Base-by-base conservation (phyloP, 352 stramenopile genomes). In the Pythium catenulatum region DNA sequence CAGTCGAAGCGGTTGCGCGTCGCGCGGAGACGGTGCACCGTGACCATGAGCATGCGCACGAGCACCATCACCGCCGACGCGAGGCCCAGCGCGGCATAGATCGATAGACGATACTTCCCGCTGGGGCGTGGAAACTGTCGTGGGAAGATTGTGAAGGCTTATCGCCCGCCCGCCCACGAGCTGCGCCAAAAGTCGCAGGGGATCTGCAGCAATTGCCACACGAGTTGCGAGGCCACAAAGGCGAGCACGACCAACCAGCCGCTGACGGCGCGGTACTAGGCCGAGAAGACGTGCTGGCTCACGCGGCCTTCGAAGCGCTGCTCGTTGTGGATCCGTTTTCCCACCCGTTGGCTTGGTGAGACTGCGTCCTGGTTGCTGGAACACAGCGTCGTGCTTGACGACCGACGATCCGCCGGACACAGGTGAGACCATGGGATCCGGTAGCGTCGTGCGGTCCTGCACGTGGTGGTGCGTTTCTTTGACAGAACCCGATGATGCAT, bases 1-100 rank as follows among this genome's bases (percentile, higher is more conserved):
- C 93, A 85, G 73, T 99, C 88, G 86, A 99, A 99, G 1, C 99
- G 84, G 56, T 87, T 88, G 41, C 91, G 89, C 19, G 94, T 90
- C 63, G 89, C 93, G 7, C 88, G 88, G 36, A 97, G 84, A n/a
- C 94, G 93, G 13, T 86, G 82, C 39, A 89, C 66, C 52, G 92
- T 92, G 21, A 96, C 92, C 4, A 90, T 89, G 13, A 96, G 46
- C 32, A 93, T 79, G 75, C 95, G 95, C 23, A 91, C 85, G 48
- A 97, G 82, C 8, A 93, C 87, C 68, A 97, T 81, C 32, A 97
- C 48, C n/a, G 86, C 89, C n/a, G 90, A 86, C 36, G 83, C 77
- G 39, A 95, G 59, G 23, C 89, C 94, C 32, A 97, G 85, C 0
- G 81, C 91, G 13, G 78, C 81, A 81, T 96, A 97, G 59, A 96